Percentiles rank a stretch among this genome's conserved stretches.
These are phyloP conservation scores for Talaromyces sp. DNA, from an alignment of 2,329 filamentous ascomycete species.

Conservation along the genomic window DNA sequence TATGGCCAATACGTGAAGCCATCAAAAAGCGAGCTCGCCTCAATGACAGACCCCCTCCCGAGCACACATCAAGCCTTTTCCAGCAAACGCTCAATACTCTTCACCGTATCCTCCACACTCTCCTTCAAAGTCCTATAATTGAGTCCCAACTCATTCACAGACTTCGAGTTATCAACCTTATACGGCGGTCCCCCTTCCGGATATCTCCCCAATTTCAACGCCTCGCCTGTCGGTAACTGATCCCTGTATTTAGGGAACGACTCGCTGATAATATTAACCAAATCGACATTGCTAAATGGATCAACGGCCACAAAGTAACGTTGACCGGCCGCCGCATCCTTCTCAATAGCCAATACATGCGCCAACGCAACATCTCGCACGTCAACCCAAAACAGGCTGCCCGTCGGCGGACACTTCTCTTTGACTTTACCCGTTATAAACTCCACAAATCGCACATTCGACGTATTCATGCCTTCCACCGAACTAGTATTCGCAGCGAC, in stretches of 20 bases:
- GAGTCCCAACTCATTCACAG: slow-evolving; percentile 40
- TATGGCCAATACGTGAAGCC: not conserved
- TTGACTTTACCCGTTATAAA: slow-evolving; percentile 22
- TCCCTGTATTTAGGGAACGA: slow-evolving; percentile 31
- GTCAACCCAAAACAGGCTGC: slow-evolving; percentile 26
- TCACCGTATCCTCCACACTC: slow-evolving; percentile 19
- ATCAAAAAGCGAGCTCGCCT: not conserved
- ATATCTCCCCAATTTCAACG: slow-evolving; percentile 20
- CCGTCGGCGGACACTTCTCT: slow-evolving; percentile 19
- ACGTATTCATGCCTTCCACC: slow-evolving; percentile 36
- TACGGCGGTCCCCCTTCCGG: slow-evolving; percentile 21
- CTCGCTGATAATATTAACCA: slow-evolving; percentile 25
- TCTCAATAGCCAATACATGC: slow-evolving; percentile 27
- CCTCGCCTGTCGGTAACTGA: slow-evolving; percentile 30
- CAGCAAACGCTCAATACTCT: slow-evolving; percentile 18
- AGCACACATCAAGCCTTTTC: slow-evolving; percentile 12
- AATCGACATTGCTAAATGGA: slow-evolving; percentile 24
- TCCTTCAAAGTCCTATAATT: slow-evolving; percentile 28
- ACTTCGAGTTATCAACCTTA: slow-evolving; percentile 39
- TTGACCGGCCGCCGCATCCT: slow-evolving; percentile 22
- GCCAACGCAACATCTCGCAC: slow-evolving; percentile 33
- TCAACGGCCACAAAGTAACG: slow-evolving; percentile 25
- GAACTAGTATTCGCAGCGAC: slow-evolving; percentile 10
- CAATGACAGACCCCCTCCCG: not conserved
- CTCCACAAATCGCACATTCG: slow-evolving; percentile 29